A percentile compares a stretch with the other conserved stretches of the same genome.
These are phyloP conservation scores for Candida gigantensis DNA, from an alignment of 1,139 yeast genomes.

Conservation along the genomic window DNA sequence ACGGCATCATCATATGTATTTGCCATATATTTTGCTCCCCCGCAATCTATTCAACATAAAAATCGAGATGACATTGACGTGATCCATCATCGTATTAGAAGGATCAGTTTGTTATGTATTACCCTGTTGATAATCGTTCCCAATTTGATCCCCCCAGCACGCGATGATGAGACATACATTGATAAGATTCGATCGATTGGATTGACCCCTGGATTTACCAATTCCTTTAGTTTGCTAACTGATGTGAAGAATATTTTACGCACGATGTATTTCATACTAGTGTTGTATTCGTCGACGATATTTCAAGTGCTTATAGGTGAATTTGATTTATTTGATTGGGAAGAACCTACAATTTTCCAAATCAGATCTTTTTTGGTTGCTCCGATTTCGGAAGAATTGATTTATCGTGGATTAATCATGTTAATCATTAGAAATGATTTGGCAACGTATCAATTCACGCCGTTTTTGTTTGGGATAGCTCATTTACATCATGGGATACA, in stretches of 20 bases:
- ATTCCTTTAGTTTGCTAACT: constrained; percentile 17
- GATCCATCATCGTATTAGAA: constrained; percentile 34
- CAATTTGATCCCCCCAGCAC: constrained; percentile 7
- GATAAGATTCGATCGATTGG: constrained; percentile 23
- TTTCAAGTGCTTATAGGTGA: constrained; percentile 32
- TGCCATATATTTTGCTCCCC: constrained; percentile 34
- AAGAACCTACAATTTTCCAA: constrained; percentile 3
- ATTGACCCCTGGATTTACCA: constrained; percentile 31
- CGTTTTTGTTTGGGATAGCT: constrained; percentile 84
- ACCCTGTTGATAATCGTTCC: constrained; percentile 31
- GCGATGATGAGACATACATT: constrained; percentile 14
- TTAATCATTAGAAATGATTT: constrained; percentile 16
- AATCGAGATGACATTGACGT: constrained; percentile 51
- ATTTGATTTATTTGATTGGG: constrained; percentile 6
- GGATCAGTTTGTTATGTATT: constrained; percentile 37
- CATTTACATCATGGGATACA: constrained; percentile 85
- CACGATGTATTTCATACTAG: constrained; percentile 32
- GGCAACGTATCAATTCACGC: constrained; percentile 48
- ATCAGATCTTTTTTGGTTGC: constrained; percentile 72
- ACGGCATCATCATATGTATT: constrained; percentile 46
- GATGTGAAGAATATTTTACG: constrained; percentile 27
- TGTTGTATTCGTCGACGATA: constrained; percentile 63
- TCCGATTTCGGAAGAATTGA: constrained; percentile 85
- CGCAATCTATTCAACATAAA: constrained; percentile 21
- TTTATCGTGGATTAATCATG: constrained; percentile 67